phyloP scores from a whole-genome alignment of 345 rosid genomes.

The Firmiana major region DNA sequence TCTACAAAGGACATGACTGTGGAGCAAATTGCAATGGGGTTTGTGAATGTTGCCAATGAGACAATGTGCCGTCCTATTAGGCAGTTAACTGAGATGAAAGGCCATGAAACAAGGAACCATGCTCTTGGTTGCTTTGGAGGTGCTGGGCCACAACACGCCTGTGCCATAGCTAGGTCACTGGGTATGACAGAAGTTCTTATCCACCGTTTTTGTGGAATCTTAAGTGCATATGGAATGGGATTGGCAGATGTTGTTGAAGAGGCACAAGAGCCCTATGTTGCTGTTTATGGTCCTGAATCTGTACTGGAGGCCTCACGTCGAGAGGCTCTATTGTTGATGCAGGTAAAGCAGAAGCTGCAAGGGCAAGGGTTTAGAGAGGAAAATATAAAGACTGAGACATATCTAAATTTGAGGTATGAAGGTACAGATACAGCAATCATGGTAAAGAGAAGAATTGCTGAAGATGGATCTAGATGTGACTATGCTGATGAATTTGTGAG shows the following conservation, averaged over 20 bases:
- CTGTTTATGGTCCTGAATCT: constrained; percentile 68
- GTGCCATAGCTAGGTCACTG: constrained; percentile 88
- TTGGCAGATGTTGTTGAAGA: constrained; percentile 97
- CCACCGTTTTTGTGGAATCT: constrained; percentile 84
- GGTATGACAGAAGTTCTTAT: constrained; percentile 92
- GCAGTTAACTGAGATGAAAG: constrained; percentile 95
- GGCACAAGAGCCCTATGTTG: constrained; percentile 90
- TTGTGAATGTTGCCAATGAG: constrained; percentile 93
- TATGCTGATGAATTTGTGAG: constrained; percentile 70
- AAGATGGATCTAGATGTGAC: constrained; percentile 46
- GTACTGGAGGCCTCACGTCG: constrained; percentile 64
- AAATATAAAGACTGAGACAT: constrained; percentile 67
- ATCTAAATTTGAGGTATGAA: constrained; percentile 80
- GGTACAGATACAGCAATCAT: constrained; percentile 98
- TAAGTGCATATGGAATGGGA: constrained; percentile 99
- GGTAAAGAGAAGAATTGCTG: constrained; percentile 57
- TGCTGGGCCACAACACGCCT: constrained; percentile 98
- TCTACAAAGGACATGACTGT: constrained; percentile 70
- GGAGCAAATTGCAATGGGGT: constrained; percentile 88
- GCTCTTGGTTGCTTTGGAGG: constrained; percentile 98
- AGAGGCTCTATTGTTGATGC: constrained; percentile 46
- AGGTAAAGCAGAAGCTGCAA: constrained; percentile 61
- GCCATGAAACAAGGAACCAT: constrained; percentile 91
- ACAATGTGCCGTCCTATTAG: constrained; percentile 98
- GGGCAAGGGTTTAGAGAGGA: constrained; percentile 71